phyloP scores from a whole-genome alignment of 176 grass and related monocot genomes.

The Calamus simplicifolius region DNA sequence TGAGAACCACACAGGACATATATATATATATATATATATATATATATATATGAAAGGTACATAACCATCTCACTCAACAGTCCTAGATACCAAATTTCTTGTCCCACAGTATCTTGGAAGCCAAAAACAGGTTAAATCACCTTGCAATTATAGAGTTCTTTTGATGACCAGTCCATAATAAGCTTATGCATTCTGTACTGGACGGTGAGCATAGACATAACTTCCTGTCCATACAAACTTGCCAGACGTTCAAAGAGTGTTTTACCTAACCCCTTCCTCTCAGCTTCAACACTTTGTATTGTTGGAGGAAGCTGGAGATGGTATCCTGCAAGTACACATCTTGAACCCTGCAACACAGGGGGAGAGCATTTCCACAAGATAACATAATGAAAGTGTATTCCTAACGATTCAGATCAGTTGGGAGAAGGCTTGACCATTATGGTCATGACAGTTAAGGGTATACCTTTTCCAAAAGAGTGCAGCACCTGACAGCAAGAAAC shows the following conservation, averaged over 20 bases:
- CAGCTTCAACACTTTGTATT: constrained; percentile 86
- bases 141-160: constrained; percentile 96
- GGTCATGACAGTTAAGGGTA: no score
- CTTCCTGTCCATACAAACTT: constrained; percentile 56
- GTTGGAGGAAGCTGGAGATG: constrained; percentile 97
- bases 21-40: no score
- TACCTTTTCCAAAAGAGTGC: no score
- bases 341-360: constrained; percentile 50
- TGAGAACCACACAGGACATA: neutral
- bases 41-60: neutral
- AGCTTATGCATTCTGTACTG: constrained; percentile 95
- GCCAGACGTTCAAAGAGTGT: constrained; percentile 90
- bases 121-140: constrained; percentile 15
- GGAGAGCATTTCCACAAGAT: neutral
- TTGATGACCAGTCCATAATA: constrained; percentile 95
- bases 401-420: no score
- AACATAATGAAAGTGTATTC: no score
- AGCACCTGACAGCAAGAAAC: no score
- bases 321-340: constrained; percentile 85
- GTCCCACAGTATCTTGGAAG: neutral
- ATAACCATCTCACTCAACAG: neutral
- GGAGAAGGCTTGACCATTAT: no score
- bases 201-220: constrained; percentile 82
- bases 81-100: neutral
- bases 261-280: constrained; percentile 86